Evolutionary conservation across 1,284 basidiomycete genomes (phyloP).

Genomic region (Trametes sp.): DNA sequence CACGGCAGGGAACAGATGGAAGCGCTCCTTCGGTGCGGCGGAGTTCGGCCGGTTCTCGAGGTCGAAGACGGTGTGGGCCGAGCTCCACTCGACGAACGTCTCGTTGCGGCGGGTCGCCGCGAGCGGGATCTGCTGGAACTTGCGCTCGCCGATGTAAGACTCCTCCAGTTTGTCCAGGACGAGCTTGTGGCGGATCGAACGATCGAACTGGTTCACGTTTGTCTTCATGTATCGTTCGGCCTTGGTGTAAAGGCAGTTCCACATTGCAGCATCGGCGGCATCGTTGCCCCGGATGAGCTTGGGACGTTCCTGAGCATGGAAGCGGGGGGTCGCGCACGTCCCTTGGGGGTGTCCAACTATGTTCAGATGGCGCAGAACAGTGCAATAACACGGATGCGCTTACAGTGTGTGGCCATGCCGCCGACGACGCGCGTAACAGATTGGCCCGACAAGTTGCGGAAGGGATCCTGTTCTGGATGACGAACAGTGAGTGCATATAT

Average conservation of each 20-base stretch:
- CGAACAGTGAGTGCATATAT: background rate
- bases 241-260: constrained; percentile 35
- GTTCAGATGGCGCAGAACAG: background rate
- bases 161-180: constrained; percentile 37
- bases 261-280: constrained; percentile 19
- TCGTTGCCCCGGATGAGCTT: constrained; percentile 15
- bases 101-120: constrained; percentile 38
- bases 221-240: constrained; percentile 38
- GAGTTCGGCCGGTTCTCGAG: constrained; percentile 28
- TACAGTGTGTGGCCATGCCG: constrained; percentile 42
- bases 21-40: constrained; percentile 20
- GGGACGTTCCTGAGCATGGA: constrained; percentile 29
- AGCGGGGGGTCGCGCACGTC: constrained; percentile 40
- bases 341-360: too few species aligned
- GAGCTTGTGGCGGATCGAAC: constrained; percentile 41
- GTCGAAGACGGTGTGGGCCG: constrained; percentile 33
- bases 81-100: constrained; percentile 41
- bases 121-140: constrained; percentile 38
- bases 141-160: constrained; percentile 22
- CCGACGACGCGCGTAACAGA: constrained; percentile 44
- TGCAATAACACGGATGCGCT: background rate
- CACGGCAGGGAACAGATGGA: constrained; percentile 26
- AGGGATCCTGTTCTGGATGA: constrained; percentile 24
- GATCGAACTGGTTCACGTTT: constrained; percentile 33
- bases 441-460: constrained; percentile 34